Evolutionary conservation across 192 early-diverging fungal genomes (phyloP).

Genomic region (Coemansia sp.): DNA sequence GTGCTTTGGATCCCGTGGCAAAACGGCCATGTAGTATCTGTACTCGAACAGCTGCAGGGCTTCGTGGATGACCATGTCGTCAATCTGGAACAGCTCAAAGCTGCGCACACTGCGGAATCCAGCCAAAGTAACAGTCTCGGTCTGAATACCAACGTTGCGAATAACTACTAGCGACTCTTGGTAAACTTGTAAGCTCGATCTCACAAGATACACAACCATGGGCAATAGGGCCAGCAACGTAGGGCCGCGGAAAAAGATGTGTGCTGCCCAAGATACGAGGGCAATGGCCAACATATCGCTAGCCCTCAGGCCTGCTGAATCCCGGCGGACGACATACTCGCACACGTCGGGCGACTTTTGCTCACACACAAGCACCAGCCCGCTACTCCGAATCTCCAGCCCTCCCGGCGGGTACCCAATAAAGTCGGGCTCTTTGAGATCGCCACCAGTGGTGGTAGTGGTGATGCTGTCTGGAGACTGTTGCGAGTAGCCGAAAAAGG

Average conservation of each 20-base stretch:
- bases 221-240: constrained; percentile 26
- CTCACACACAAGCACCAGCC: constrained; percentile 38
- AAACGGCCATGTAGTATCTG: constrained; percentile 49
- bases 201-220: constrained; percentile 27
- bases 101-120: constrained; percentile 30
- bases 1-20: constrained; percentile 22
- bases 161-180: constrained; percentile 46
- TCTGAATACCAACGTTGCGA: constrained; percentile 46
- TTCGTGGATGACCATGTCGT: constrained; percentile 45
- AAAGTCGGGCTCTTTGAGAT: constrained; percentile 10
- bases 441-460: neutral
- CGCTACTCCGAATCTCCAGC: constrained; percentile 27
- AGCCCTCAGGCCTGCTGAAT: constrained; percentile 21
- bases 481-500: neutral
- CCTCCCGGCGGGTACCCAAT: constrained; percentile 50
- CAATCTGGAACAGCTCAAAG: constrained; percentile 31
- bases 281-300: constrained; percentile 41
- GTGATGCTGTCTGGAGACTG: no score
- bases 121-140: constrained; percentile 31
- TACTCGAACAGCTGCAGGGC: constrained; percentile 44
- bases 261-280: constrained; percentile 43
- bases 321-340: constrained; percentile 31
- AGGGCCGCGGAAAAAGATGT: constrained; percentile 43
- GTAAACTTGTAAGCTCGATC: constrained; percentile 35
- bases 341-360: constrained; percentile 46